Percentiles rank a stretch among this genome's conserved stretches.
Evolutionary conservation across 306 rosid species (phyloP).

Genomic region (Dryas octopetala): DNA sequence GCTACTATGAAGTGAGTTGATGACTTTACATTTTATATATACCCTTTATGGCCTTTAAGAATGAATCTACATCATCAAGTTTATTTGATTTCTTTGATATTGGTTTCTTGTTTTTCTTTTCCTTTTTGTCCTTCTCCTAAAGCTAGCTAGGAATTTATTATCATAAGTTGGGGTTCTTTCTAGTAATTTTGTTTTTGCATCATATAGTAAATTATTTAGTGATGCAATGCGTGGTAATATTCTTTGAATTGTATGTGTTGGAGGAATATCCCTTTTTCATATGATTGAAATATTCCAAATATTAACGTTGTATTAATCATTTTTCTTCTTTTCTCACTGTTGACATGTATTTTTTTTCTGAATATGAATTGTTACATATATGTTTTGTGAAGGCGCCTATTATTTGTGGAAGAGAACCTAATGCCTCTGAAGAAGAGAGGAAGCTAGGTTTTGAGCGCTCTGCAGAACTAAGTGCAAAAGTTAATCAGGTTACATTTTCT

Average conservation of each 20-base stretch:
- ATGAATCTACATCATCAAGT: not conserved
- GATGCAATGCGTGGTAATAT: not conserved
- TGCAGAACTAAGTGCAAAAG: slow-evolving; percentile 76
- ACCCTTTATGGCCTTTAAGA: not conserved
- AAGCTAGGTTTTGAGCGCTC: slow-evolving; percentile 79
- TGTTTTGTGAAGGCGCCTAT: slow-evolving; percentile 71
- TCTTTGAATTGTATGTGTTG: slow-evolving; percentile 13
- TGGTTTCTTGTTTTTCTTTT: not conserved
- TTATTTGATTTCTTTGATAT: not conserved
- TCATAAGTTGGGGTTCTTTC: not conserved
- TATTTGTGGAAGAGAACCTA: slow-evolving; percentile 94
- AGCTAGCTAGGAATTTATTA: not conserved
- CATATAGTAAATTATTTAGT: not conserved
- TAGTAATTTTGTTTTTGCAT: not conserved
- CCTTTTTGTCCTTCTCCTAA: not conserved
- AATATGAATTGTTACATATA: slow-evolving; percentile 26
- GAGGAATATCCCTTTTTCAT: slow-evolving; percentile 19
- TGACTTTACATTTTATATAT: slow-evolving; percentile 17
- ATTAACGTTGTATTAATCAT: not conserved
- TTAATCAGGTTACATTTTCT: slow-evolving; percentile 61
- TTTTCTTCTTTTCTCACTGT: slow-evolving; percentile 13
- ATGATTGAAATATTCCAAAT: not conserved
- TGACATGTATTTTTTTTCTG: slow-evolving; percentile 7
- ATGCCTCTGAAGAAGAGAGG: slow-evolving; percentile 74
- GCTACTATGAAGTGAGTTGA: slow-evolving; percentile 73